Conservation (phyloP, 1,139 yeast genomes). For the Yamadazyma atlantica region DNA sequence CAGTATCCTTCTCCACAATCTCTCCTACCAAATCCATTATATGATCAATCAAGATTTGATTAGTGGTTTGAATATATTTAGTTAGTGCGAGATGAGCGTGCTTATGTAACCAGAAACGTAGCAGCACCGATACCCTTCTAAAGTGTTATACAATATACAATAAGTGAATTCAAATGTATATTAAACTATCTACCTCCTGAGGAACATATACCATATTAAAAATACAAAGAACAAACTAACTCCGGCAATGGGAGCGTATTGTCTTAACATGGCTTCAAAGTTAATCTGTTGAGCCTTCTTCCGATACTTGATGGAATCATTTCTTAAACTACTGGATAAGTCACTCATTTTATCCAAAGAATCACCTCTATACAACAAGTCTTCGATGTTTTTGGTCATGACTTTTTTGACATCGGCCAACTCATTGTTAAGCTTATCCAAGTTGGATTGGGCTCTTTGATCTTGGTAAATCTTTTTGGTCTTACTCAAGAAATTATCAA, state of each 20-base stretch:
- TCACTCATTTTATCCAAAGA: conserved; percentile 91
- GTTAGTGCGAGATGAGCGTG: not conserved
- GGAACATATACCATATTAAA: conserved; percentile 78
- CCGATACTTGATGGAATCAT: conserved; percentile 84
- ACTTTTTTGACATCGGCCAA: conserved; percentile 91
- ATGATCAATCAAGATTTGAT: not conserved
- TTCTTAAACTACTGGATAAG: conserved; percentile 73
- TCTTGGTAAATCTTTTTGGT: conserved; percentile 89
- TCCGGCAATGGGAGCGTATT: conserved; percentile 84
- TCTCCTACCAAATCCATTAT: conserved; percentile 73
- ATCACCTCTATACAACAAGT: conserved; percentile 90
- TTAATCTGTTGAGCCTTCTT: conserved; percentile 90
- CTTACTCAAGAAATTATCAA: conserved; percentile 79
- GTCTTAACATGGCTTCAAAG: conserved; percentile 82
- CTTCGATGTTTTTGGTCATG: conserved; percentile 96
- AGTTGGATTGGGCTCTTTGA: conserved; percentile 83
- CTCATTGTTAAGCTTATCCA: conserved; percentile 84
- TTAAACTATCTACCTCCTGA: conserved; percentile 21
- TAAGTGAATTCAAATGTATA: not conserved
- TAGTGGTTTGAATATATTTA: not conserved
- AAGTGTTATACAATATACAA: too few species aligned
- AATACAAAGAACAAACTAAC: conserved; percentile 72
- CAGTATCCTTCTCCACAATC: conserved; percentile 65
- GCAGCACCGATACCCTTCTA: too few species aligned
- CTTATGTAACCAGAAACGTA: too few species aligned